These are phyloP conservation scores for Platanus orientalis DNA, from an alignment of 164 flowering plant species.

Conservation along the genomic window DNA sequence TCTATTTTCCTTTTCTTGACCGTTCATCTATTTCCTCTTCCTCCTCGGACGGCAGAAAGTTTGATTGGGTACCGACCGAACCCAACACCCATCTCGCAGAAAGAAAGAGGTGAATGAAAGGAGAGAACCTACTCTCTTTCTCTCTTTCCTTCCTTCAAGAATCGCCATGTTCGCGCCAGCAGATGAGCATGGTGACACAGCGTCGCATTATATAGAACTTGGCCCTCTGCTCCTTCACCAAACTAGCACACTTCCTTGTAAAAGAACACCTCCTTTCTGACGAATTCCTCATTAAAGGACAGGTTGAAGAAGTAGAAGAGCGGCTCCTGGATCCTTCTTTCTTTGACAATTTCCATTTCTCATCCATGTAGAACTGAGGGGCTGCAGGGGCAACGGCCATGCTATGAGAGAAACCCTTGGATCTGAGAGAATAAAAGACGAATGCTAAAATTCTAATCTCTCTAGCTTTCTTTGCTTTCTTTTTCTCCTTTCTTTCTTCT, in stretches of 20 bases:
- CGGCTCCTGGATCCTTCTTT: constrained; percentile 47
- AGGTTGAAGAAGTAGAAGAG: constrained; percentile 19
- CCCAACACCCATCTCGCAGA: constrained; percentile 20
- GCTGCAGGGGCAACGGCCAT: constrained; percentile 12
- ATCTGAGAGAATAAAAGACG: not conserved
- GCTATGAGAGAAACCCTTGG: not conserved
- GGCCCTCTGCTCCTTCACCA: constrained; percentile 31
- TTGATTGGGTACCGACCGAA: not conserved
- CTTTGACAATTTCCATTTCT: constrained; percentile 70
- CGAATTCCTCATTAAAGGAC: constrained; percentile 27
- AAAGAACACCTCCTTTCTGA: constrained; percentile 20
- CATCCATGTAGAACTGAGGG: constrained; percentile 44
- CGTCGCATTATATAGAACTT: constrained; percentile 32
- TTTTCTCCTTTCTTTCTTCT: not conserved
- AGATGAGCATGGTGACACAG: constrained; percentile 33
- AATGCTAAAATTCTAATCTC: not conserved
- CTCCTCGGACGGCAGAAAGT: constrained; percentile 16
- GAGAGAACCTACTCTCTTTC: not conserved
- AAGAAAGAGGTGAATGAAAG: constrained; percentile 14
- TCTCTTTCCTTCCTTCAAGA: constrained; percentile 7
- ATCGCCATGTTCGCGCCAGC: constrained; percentile 30
- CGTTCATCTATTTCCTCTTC: constrained; percentile 12
- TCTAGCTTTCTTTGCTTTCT: not conserved
- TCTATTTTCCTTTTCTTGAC: not conserved
- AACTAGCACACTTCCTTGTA: constrained; percentile 23